Percentiles rank a stretch among this genome's conserved stretches.
These are phyloP conservation scores for Ophiostoma sp. DNA, from an alignment of 2,329 filamentous ascomycete species.

Conservation along the genomic window DNA sequence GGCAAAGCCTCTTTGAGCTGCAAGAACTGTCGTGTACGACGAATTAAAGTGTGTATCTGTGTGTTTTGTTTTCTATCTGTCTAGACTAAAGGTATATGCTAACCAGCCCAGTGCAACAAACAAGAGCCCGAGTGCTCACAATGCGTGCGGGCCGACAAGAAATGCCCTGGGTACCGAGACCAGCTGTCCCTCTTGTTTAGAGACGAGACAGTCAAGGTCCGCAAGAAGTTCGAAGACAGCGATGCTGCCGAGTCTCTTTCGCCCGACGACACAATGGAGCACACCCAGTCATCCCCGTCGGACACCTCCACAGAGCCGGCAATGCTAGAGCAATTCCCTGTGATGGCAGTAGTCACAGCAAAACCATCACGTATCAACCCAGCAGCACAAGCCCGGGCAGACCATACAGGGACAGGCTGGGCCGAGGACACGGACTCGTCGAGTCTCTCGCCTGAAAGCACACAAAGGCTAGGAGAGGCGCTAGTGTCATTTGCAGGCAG, in stretches of 20 bases:
- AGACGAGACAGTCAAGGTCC: conserved; percentile 59
- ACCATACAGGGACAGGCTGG: background rate
- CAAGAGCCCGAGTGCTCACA: conserved; percentile 56
- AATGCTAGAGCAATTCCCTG: background rate
- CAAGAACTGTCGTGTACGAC: conserved; percentile 48
- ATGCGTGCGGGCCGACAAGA: conserved; percentile 55
- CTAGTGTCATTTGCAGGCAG: background rate
- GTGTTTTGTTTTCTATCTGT: background rate
- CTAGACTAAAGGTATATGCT: background rate
- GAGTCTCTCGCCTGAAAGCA: background rate
- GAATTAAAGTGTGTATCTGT: conserved; percentile 47
- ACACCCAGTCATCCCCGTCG: conserved; percentile 14
- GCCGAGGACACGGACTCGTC: background rate
- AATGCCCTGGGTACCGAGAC: conserved; percentile 60
- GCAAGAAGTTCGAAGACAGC: conserved; percentile 49
- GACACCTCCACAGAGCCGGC: background rate
- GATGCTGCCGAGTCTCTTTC: background rate
- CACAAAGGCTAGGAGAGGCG: background rate
- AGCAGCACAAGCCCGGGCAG: background rate
- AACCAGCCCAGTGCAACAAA: conserved; percentile 51
- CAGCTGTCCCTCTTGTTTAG: conserved; percentile 61
- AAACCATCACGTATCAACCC: background rate
- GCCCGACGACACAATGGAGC: background rate
- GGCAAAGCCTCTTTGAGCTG: conserved; percentile 54
- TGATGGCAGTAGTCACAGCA: background rate